These are phyloP conservation scores for Setaria italica DNA, from an alignment of 202 grass and related monocot genomes.

Conservation along the genomic window DNA sequence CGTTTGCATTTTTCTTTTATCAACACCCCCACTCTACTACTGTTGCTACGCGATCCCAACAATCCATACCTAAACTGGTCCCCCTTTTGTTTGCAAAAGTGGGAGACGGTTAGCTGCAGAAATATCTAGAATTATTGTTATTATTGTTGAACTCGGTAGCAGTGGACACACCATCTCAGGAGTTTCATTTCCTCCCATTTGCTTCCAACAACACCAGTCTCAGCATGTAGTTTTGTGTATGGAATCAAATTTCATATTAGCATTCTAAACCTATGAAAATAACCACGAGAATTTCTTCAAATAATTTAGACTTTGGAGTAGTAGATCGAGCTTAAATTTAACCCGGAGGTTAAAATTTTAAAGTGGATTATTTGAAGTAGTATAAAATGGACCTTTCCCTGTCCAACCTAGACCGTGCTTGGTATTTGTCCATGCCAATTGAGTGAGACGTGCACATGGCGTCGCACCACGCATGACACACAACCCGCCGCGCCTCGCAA, in stretches of 20 bases:
- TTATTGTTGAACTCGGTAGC: not conserved
- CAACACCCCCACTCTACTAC: not conserved
- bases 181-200: too few species aligned
- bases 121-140: not conserved
- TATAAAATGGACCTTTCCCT: not conserved
- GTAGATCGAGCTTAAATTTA: too few species aligned
- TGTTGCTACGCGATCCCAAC: slow-evolving; percentile 5
- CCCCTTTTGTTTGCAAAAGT: not conserved
- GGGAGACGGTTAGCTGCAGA: not conserved
- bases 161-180: too few species aligned
- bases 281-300: too few species aligned
- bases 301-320: too few species aligned
- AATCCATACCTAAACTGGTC: slow-evolving; percentile 28
- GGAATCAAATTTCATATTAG: too few species aligned
- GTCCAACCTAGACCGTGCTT: not conserved
- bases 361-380: not conserved
- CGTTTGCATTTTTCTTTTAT: not conserved
- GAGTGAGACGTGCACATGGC: not conserved
- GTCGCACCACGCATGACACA: slow-evolving; percentile 15
- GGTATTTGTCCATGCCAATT: not conserved
- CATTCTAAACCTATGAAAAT: too few species aligned
- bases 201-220: too few species aligned
- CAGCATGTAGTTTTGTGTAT: too few species aligned
- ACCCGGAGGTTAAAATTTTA: too few species aligned
- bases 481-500: not conserved